A percentile compares a stretch with the other conserved stretches of the same genome.
phyloP scores from a whole-genome alignment of 768 basidiomycete species.

The Leucocoprinus birnbaumii region DNA sequence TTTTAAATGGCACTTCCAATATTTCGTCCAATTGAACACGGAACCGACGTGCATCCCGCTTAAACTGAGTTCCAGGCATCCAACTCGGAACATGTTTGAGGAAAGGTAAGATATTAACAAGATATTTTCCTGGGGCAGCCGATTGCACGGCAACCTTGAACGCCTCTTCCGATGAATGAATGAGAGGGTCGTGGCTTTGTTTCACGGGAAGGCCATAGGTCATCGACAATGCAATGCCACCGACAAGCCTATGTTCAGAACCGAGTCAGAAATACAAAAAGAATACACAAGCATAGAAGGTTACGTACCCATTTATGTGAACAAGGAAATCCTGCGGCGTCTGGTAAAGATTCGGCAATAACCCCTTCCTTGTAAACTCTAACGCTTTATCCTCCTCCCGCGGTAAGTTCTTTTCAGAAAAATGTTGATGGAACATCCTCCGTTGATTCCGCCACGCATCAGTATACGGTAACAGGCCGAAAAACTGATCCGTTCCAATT shows the following conservation, averaged over 20 bases:
- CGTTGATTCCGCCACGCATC: constrained; percentile 22
- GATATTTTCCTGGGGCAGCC: background rate
- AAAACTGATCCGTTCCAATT: background rate
- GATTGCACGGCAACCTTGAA: background rate
- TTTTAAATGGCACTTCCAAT: background rate
- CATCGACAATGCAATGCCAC: background rate
- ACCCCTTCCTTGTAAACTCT: constrained; percentile 6
- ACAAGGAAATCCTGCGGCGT: constrained; percentile 2
- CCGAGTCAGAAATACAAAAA: too few relatives aligned
- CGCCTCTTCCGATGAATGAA: background rate
- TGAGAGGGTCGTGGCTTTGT: background rate
- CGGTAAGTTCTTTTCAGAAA: constrained; percentile 10
- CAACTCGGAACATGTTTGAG: constrained; percentile 4
- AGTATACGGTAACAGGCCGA: constrained; percentile 21
- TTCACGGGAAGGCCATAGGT: background rate
- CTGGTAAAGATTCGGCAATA: constrained; percentile 6
- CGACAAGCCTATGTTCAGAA: background rate
- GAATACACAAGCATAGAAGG: background rate
- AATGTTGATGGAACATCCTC: constrained; percentile 22
- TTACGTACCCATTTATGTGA: constrained; percentile 8
- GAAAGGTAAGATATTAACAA: background rate
- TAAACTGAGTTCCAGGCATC: constrained; percentile 7
- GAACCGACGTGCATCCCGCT: background rate
- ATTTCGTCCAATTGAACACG: background rate
- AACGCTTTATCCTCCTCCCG: constrained; percentile 2